Evolutionary conservation across 306 rosid species (phyloP).

Genomic region (Quercus gilva): DNA sequence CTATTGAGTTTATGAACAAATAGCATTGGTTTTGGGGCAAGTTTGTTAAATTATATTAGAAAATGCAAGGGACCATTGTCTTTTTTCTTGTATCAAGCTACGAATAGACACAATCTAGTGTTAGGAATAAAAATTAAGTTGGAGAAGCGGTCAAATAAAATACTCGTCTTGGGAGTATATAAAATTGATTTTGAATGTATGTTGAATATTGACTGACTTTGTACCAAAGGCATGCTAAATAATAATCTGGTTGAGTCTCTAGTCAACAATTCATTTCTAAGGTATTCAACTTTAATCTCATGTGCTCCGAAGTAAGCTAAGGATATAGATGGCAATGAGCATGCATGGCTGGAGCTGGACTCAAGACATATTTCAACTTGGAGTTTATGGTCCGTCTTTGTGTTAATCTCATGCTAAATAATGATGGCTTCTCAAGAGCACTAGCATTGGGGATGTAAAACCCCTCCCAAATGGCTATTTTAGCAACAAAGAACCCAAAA

Average conservation of each 20-base stretch:
- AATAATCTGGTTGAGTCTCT: constrained; percentile 53
- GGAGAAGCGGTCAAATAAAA: not conserved
- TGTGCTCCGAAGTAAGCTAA: no score
- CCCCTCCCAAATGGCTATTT: no score
- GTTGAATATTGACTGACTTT: not conserved
- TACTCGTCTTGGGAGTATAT: not conserved
- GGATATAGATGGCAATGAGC: no score
- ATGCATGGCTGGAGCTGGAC: no score
- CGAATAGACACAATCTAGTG: not conserved
- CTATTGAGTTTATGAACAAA: not conserved
- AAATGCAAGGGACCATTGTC: not conserved
- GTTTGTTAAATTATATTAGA: not conserved
- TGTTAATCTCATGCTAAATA: no score
- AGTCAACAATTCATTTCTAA: constrained; percentile 32
- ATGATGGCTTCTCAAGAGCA: no score
- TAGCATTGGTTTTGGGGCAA: not conserved
- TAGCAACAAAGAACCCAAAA: no score
- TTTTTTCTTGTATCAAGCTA: not conserved
- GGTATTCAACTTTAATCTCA: constrained; percentile 18
- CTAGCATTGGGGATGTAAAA: no score
- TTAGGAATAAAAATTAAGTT: not conserved
- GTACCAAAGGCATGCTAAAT: not conserved
- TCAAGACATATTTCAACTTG: no score
- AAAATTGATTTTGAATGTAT: not conserved
- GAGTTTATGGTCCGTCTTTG: no score